Conservation (phyloP, 2,329 filamentous ascomycete species). For the Neonectria ditissima region DNA sequence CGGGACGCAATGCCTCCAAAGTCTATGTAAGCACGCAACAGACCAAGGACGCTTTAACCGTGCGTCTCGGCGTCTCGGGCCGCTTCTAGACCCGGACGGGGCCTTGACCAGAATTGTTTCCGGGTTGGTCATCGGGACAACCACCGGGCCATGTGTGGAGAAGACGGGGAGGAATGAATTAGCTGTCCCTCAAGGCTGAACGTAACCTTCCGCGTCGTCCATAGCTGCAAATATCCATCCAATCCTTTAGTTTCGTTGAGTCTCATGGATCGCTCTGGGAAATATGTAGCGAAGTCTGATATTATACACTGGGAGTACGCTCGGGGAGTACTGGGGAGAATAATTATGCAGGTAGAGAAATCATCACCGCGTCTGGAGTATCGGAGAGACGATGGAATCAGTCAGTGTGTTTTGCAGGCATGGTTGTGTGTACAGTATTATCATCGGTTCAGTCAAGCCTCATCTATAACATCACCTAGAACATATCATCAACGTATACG, state of each 20-base stretch:
- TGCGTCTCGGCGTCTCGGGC: not conserved
- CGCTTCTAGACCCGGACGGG: constrained; percentile 4
- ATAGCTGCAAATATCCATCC: not conserved
- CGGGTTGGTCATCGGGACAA: not conserved
- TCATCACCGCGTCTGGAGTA: not conserved
- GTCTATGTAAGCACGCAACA: not conserved
- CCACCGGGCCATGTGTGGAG: not conserved
- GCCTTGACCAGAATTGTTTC: not conserved
- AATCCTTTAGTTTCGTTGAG: not conserved
- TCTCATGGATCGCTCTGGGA: not conserved
- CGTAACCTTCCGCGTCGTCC: not conserved
- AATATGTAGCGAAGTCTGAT: not conserved
- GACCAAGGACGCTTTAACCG: not conserved
- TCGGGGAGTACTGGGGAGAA: not conserved
- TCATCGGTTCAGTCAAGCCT: not conserved
- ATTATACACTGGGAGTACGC: not conserved
- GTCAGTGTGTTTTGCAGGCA: not conserved
- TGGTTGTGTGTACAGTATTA: not conserved
- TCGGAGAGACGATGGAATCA: not conserved
- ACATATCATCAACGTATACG: not conserved
- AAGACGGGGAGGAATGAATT: not conserved
- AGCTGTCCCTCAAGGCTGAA: not conserved
- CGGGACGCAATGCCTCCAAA: not conserved
- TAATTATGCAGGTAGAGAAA: no score
- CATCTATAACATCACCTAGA: not conserved